Evolutionary conservation across 352 stramenopile species (phyloP).

Genomic region (Phytophthora crassamura): DNA sequence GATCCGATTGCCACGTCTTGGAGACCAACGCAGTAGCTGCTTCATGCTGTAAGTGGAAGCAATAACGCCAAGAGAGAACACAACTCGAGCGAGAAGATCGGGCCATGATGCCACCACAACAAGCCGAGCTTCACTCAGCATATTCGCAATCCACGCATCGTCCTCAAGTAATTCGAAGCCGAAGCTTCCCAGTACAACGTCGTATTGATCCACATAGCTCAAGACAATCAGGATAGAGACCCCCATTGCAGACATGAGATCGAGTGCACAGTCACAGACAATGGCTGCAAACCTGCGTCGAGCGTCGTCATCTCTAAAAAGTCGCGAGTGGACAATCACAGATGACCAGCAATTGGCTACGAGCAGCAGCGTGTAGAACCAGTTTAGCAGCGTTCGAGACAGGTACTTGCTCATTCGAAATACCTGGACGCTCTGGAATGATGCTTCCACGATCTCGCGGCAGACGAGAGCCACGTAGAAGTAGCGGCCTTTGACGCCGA

Average conservation of each 20-base stretch:
- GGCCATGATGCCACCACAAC: constrained; percentile 30
- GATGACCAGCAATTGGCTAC: constrained; percentile 22
- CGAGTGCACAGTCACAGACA: constrained; percentile 13
- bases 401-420: constrained; percentile 16
- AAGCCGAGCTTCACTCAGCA: constrained; percentile 24
- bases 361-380: constrained; percentile 23
- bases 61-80: constrained; percentile 19
- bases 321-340: constrained; percentile 1
- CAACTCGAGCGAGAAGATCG: constrained; percentile 10
- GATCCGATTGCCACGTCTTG: background rate
- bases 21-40: constrained; percentile 1
- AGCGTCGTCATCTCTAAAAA: background rate
- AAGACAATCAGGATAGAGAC: constrained; percentile 12
- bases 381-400: constrained; percentile 23
- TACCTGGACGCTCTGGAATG: constrained; percentile 25
- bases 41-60: constrained; percentile 17
- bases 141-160: constrained; percentile 9
- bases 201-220: constrained; percentile 6
- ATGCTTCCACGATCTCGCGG: constrained; percentile 24
- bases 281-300: background rate
- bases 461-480: constrained; percentile 11
- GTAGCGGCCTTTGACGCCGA: constrained; percentile 1
- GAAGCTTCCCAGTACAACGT: background rate
- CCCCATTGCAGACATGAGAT: constrained; percentile 23
- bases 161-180: constrained; percentile 5